Evolutionary conservation across 1,284 basidiomycete genomes (phyloP).

Genomic region (Microbotryomycetes sp.): DNA sequence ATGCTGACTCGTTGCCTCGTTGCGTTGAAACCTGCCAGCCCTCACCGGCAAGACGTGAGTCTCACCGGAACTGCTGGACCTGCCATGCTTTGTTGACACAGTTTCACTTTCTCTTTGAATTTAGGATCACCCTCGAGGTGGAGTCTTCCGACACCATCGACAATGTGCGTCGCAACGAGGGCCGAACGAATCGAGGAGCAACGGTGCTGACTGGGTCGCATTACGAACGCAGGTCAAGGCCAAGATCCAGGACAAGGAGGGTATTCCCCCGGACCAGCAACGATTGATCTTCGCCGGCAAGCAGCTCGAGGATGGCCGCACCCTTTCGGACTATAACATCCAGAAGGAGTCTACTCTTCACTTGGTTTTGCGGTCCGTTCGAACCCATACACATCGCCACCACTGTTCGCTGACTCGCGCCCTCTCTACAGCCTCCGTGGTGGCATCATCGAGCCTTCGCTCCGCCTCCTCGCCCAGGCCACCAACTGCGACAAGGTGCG

Average conservation of each 20-base stretch:
- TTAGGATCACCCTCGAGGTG: constrained; percentile 52
- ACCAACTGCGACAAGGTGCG: constrained; percentile 58
- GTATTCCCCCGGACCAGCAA: constrained; percentile 70
- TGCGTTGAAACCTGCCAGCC: constrained; percentile 44
- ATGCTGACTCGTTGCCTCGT: constrained; percentile 14
- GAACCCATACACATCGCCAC: not conserved
- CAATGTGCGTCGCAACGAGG: constrained; percentile 43
- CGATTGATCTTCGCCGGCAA: constrained; percentile 88
- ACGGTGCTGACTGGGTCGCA: not conserved
- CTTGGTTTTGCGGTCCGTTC: constrained; percentile 80
- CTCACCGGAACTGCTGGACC: constrained; percentile 37
- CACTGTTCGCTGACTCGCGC: not conserved
- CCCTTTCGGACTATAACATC: constrained; percentile 92
- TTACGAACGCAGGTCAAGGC: constrained; percentile 4
- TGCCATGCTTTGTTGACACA: not conserved
- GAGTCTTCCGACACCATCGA: constrained; percentile 56
- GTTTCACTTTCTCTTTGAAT: not conserved
- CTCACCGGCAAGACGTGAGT: constrained; percentile 52
- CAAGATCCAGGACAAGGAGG: constrained; percentile 51
- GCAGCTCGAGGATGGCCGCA: constrained; percentile 94
- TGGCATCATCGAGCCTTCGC: constrained; percentile 97
- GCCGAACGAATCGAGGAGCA: not conserved
- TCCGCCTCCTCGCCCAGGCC: constrained; percentile 75
- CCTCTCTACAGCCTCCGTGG: constrained; percentile 69
- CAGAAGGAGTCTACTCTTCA: constrained; percentile 99